Base-by-base conservation (phyloP, 2,329 filamentous ascomycete genomes). In the Coniochaeta ligniaria region DNA sequence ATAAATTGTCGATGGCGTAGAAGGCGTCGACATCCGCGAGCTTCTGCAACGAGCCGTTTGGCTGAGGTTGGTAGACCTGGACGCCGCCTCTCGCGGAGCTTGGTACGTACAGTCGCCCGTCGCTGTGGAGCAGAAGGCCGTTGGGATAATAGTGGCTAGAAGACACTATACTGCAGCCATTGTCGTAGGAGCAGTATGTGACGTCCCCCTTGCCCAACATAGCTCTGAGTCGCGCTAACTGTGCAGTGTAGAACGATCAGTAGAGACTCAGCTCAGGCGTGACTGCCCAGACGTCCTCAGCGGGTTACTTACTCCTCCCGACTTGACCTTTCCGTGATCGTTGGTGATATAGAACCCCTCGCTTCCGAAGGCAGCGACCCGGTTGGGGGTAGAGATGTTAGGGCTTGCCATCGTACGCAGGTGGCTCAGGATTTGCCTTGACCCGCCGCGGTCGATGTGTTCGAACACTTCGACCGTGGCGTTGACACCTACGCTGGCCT, bases 101-200 rank as follows among this genome's bases (percentile, higher is more conserved):
- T 0, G 73, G 73, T 1, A 75, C 65, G 52, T 74, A 75, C 11
- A 75, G 38, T 0, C 68, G 64, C 6, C 67, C 68, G 16, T 70
- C 67, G 7, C 43, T 47, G 43, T 60, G 61, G 31, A 33, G 20
- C n/a, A 45, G 20, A 1, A 75, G 63, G 0, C 73, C 72, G 47
- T 75, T 75, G 35, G 73, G 72, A 50, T 67, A 70, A 14, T 62
- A 60, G 2, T 71, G 63, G 9, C 68, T 66, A 1, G 50, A 31
- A 0, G 64, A 64, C 0, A 68, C 67, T 3, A 63, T 58, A 22
- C 59, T 66, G 61, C 70, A 71, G 14, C 65, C 69, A 0, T 12
- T 35, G 4, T 24, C 35, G 16, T 38, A 35, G 1, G 58, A 47
- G 14, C 73, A 75, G 58, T 69, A 68, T 0, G 66, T 63, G 0